These are phyloP conservation scores for Piper betle DNA, from an alignment of 164 flowering plant genomes.

Conservation along the genomic window DNA sequence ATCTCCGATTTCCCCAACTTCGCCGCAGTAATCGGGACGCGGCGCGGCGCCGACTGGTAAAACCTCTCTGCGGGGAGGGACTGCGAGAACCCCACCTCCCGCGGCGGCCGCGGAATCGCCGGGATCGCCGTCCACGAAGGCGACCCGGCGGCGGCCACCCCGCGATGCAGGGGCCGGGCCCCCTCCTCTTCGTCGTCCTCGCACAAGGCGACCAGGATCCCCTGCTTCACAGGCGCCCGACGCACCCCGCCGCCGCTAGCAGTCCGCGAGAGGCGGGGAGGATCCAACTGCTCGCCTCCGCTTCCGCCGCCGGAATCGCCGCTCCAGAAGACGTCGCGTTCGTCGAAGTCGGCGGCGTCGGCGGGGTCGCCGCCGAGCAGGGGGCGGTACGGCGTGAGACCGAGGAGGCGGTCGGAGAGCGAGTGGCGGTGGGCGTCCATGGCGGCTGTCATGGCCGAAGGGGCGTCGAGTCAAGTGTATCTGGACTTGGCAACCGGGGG, in stretches of 20 bases:
- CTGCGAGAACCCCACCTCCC: constrained; percentile 6
- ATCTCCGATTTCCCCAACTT: constrained; percentile 8
- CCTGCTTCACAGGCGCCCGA: constrained; percentile 19
- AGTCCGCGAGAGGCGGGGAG: constrained; percentile 3
- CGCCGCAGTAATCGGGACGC: constrained; percentile 37
- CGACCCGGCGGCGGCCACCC: constrained; percentile 2
- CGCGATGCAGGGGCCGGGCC: constrained; percentile 3
- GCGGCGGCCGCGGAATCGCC: constrained; percentile 24
- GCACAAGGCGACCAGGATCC: constrained; percentile 48
- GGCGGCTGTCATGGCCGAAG: neutral
- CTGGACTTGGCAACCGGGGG: neutral
- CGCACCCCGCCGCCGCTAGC: constrained; percentile 6
- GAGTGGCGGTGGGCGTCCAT: constrained; percentile 34
- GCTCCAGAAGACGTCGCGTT: constrained; percentile 62
- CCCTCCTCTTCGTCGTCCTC: constrained; percentile 10
- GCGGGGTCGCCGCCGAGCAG: neutral
- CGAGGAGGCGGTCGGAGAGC: constrained; percentile 42
- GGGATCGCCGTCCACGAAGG: constrained; percentile 21
- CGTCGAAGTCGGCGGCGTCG: constrained; percentile 38
- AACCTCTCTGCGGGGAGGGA: constrained; percentile 19
- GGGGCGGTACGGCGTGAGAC: constrained; percentile 18
- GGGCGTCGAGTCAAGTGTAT: neutral
- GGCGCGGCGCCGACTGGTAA: constrained; percentile 56
- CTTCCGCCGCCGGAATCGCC: too few relatives aligned
- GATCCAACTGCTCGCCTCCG: constrained; percentile 24